These are phyloP conservation scores for Fraxinus nigra DNA, from an alignment of 305 asterid species.

Conservation along the genomic window DNA sequence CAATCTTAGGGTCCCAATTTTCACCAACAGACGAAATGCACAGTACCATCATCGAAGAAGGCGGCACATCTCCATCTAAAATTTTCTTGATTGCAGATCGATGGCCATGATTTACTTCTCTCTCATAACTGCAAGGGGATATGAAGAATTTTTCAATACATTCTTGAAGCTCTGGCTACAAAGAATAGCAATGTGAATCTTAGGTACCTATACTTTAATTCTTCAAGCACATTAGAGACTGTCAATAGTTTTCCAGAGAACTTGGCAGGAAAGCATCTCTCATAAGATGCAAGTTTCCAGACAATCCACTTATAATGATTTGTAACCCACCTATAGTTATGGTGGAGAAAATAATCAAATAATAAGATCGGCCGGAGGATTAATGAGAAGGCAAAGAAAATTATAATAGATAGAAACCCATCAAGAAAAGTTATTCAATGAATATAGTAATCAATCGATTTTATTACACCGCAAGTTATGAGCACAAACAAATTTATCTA, in stretches of 20 bases:
- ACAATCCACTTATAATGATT: conserved; percentile 95
- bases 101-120: conserved; percentile 89
- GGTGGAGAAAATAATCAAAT: conserved; percentile 13
- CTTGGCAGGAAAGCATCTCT: conserved; percentile 75
- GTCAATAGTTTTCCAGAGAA: conserved; percentile 69
- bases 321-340: conserved; percentile 66
- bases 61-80: conserved; percentile 79
- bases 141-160: conserved; percentile 15
- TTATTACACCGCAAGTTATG: background rate
- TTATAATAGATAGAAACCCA: conserved; percentile 8
- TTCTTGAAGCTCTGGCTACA: conserved; percentile 23
- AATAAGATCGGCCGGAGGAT: conserved; percentile 2
- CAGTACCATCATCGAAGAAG: conserved; percentile 83
- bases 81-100: conserved; percentile 82
- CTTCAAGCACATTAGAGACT: conserved; percentile 77
- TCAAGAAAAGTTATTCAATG: conserved; percentile 14
- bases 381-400: background rate
- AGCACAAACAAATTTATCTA: background rate
- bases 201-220: conserved; percentile 70
- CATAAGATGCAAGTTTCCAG: conserved; percentile 91
- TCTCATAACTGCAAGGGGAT: conserved; percentile 62
- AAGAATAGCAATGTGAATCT: conserved; percentile 15
- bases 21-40: conserved; percentile 70
- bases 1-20: conserved; percentile 29
- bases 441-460: conserved; percentile 2